These are phyloP conservation scores for Annulohypoxylon truncatum DNA, from an alignment of 2,329 filamentous ascomycete genomes.

Conservation along the genomic window DNA sequence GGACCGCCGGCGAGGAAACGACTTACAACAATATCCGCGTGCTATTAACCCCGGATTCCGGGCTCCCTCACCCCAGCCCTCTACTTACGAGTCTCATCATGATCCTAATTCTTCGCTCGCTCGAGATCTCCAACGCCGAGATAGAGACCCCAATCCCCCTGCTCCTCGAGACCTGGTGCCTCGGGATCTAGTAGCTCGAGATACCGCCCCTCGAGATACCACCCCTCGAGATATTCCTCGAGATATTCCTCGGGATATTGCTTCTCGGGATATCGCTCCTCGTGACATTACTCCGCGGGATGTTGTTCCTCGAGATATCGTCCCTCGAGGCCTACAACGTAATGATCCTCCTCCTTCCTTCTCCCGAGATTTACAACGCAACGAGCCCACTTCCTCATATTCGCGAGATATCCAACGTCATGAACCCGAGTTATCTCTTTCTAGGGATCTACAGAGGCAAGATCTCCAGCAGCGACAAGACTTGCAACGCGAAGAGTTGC, in stretches of 20 bases:
- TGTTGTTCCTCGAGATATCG: not conserved
- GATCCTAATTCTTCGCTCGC: constrained; percentile 82
- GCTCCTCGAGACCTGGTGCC: constrained; percentile 15
- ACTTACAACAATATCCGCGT: constrained; percentile 72
- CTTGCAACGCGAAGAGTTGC: constrained; percentile 2
- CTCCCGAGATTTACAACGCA: constrained; percentile 55
- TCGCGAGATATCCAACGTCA: constrained; percentile 60
- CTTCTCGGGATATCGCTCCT: constrained; percentile 8
- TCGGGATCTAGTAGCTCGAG: not conserved
- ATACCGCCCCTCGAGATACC: not conserved
- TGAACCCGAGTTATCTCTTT: constrained; percentile 23
- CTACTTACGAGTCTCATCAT: constrained; percentile 90
- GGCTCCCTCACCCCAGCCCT: constrained; percentile 93
- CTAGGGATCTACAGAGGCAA: constrained; percentile 24
- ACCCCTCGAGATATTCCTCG: constrained; percentile 3
- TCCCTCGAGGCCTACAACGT: constrained; percentile 13
- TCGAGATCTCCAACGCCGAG: constrained; percentile 50
- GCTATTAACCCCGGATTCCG: constrained; percentile 96
- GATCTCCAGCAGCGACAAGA: constrained; percentile 29
- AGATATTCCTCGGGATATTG: no score
- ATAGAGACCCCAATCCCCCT: constrained; percentile 27
- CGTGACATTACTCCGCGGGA: constrained; percentile 9
- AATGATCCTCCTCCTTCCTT: constrained; percentile 81
- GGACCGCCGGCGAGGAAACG: constrained; percentile 30
- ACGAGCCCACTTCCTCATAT: constrained; percentile 81